A percentile compares a stretch with the other conserved stretches of the same genome.
phyloP scores from a whole-genome alignment of 2,329 filamentous ascomycete species.

The Epichloe glyceriae region DNA sequence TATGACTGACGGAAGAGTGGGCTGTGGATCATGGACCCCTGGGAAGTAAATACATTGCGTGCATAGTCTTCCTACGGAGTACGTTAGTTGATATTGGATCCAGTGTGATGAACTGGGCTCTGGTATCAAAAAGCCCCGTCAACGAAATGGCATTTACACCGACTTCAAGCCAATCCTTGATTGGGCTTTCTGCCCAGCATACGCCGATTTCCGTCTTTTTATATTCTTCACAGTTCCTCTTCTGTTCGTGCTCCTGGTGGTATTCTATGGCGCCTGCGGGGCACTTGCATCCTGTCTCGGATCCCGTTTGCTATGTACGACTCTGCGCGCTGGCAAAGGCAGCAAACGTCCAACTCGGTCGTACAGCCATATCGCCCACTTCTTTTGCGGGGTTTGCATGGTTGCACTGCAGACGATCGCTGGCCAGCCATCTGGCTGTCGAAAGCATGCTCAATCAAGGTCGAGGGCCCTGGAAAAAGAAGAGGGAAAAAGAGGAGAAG shows the following conservation, averaged over 20 bases:
- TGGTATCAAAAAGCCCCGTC: slow-evolving; percentile 1
- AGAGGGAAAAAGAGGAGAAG: neutral
- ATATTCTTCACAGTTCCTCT: neutral
- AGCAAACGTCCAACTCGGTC: neutral
- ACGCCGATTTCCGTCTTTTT: neutral
- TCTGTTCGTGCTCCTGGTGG: neutral
- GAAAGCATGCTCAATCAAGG: neutral
- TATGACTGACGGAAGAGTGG: neutral
- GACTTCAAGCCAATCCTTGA: neutral
- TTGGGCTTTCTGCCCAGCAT: neutral
- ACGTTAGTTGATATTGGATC: neutral
- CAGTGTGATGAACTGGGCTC: neutral
- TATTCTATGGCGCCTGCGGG: slow-evolving; percentile 1
- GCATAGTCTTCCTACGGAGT: neutral
- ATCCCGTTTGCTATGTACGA: slow-evolving; percentile 2
- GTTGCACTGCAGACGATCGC: slow-evolving; percentile 9
- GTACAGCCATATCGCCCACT: neutral
- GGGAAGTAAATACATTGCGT: neutral
- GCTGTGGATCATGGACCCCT: neutral
- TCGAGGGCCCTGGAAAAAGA: neutral
- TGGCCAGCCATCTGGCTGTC: neutral
- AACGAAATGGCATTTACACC: neutral
- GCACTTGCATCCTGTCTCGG: neutral
- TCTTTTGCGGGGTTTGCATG: slow-evolving; percentile 8
- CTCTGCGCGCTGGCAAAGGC: slow-evolving; percentile 3